A percentile compares a stretch with the other conserved stretches of the same genome.
phyloP scores from a whole-genome alignment of 2,329 filamentous ascomycete genomes.

The Fusarium pseudonygamai region DNA sequence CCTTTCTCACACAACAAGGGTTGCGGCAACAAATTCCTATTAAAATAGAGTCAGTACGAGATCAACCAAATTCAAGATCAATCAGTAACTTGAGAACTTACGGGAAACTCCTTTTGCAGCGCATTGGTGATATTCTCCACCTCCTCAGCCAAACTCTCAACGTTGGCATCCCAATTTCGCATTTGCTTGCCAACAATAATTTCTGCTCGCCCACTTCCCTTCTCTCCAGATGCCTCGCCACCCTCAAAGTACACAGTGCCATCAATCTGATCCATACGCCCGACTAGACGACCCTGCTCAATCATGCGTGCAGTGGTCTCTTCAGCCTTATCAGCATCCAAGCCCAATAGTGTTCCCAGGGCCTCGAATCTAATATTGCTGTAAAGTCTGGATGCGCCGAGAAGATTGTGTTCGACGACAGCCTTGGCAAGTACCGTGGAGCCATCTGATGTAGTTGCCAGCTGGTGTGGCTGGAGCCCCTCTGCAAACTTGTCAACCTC shows the following conservation, averaged over 20 bases:
- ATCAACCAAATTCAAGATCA: background rate
- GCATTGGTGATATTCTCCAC: constrained; percentile 87
- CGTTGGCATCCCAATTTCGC: constrained; percentile 88
- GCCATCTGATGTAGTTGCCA: constrained; percentile 88
- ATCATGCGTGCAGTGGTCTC: constrained; percentile 95
- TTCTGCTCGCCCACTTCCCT: constrained; percentile 72
- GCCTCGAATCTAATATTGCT: constrained; percentile 80
- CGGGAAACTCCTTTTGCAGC: constrained; percentile 83
- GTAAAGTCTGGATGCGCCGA: constrained; percentile 83
- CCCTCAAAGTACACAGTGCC: constrained; percentile 86
- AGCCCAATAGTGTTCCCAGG: constrained; percentile 79
- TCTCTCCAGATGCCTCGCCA: constrained; percentile 74
- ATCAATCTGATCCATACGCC: constrained; percentile 94
- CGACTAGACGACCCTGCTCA: constrained; percentile 87
- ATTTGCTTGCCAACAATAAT: constrained; percentile 75
- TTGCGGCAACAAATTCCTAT: constrained; percentile 65
- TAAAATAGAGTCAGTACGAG: constrained; percentile 12
- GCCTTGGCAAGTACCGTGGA: constrained; percentile 93
- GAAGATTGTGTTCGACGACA: constrained; percentile 94
- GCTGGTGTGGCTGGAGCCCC: constrained; percentile 84
- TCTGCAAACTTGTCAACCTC: constrained; percentile 89
- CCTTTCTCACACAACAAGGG: constrained; percentile 54
- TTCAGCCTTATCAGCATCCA: constrained; percentile 84
- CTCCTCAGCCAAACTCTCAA: constrained; percentile 86
- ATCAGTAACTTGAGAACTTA: constrained; percentile 40